phyloP scores from a whole-genome alignment of 306 rosid species.

The Acacia acuminata region DNA sequence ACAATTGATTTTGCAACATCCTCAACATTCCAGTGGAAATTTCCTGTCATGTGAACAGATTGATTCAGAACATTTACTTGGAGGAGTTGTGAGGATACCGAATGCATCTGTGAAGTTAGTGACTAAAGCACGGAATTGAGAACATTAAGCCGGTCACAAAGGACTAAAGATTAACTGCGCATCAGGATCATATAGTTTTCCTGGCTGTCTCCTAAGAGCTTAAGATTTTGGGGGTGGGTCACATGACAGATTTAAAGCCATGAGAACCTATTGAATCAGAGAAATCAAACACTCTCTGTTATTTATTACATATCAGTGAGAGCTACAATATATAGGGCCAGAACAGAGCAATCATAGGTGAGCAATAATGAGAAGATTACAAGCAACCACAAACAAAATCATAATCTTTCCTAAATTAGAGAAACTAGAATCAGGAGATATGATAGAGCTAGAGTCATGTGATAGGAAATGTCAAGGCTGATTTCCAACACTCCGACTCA shows the following conservation, averaged over 20 bases:
- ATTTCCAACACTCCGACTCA: too few species aligned
- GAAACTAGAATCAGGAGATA: too few species aligned
- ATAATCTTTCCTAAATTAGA: too few species aligned
- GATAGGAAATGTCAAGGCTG: too few species aligned
- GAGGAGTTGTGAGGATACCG: not conserved
- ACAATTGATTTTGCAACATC: slow-evolving; percentile 83
- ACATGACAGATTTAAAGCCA: not conserved
- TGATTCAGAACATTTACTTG: slow-evolving; percentile 21
- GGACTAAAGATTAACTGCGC: not conserved
- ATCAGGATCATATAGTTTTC: not conserved
- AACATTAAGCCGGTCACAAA: slow-evolving; percentile 16
- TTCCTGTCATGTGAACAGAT: slow-evolving; percentile 54
- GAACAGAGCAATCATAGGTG: too few species aligned
- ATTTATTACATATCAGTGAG: too few species aligned
- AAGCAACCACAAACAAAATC: too few species aligned
- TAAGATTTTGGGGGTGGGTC: not conserved
- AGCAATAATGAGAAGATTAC: too few species aligned
- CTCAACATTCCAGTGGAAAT: slow-evolving; percentile 87
- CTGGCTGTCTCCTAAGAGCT: not conserved
- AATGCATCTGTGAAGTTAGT: slow-evolving; percentile 4
- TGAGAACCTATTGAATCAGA: too few species aligned
- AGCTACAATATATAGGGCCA: too few species aligned
- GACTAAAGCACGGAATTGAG: slow-evolving; percentile 5
- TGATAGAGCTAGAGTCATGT: too few species aligned
- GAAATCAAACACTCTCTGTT: too few species aligned